Base-by-base conservation (phyloP, 73 alveolate species). In the Paramecium caudatum region DNA sequence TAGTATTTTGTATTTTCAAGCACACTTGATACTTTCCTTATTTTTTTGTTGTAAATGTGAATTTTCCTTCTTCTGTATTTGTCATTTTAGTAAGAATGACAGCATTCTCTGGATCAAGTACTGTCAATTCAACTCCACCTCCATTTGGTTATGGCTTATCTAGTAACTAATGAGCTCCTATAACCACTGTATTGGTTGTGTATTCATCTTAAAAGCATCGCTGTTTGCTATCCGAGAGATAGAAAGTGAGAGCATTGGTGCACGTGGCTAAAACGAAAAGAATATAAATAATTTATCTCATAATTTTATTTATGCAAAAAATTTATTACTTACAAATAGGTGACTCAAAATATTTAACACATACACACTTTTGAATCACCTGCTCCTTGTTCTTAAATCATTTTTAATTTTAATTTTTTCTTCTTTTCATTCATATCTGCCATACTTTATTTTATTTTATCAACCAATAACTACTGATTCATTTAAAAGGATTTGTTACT, bases 11-110 rank as follows among this genome's bases (percentile, higher is more conserved):
- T 43, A 43, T 19, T 74, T 74, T 74, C 88, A 74, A 36, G 43
- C 88, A 74, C 16, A 74, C 65, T 41, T 74, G 21, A 10, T 41
- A 39, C 43, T 47, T 13, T 36, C 88, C 88, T 43, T 74, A 21
- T 74, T 74, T 74, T 37, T 74, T 74, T 10, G 88, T 74, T n/a
- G 88, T 74, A 17, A 74, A 74, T 74, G 88, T 74, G 32, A 74
- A 74, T 74, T 74, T 74, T 45, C 88, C 88, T 74, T 74, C 88
- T 16, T 74, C 88, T 21, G 39, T 43, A 37, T 37, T 37, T 21
- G 88, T 74, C 68, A 41, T 41, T 43, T 74, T 74, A n/a, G 88
- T 37, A 2, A 39, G 43, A 8, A 74, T 39, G 3, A 74, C 46
- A 21, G n/a, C n/a, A 41, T 45, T 45, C 36, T 74, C 88, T 74